Evolutionary conservation across 345 rosid species (phyloP), one percentile per base, ranked within the genome.

Genomic region (Camelina sativa): DNA sequence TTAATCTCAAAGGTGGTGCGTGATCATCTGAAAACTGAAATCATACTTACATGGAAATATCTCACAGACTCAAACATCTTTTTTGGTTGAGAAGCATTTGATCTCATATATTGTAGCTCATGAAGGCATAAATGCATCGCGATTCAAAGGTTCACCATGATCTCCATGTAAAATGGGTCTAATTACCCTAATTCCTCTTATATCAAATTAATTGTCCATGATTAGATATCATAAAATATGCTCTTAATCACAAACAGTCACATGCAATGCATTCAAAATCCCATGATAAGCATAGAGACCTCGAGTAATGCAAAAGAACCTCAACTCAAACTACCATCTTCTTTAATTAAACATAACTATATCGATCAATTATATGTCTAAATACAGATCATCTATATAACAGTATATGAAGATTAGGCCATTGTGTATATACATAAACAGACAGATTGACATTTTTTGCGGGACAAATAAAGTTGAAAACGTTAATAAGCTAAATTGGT

Each of bases 201-300:
- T 23, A 25, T 32, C 20, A 25, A 10, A 28, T 17, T 17, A 48
- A n/a, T n/a, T n/a, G 32, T 34, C 32, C 19, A 5, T 2, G 5
- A 10, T 46, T 25, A 25, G n/a, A 67, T 67, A 67, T 46, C 34
- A 44, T 67, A 74, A 48, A 15, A 40, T 50, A 67, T 58, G 22
- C 59, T 28, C 40, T 57, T 38, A n/a, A 56, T 34, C 72, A 48
- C 34, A 67, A 38, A 59, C 13, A 52, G 64, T 62, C 74, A 52
- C 69, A 62, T 76, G 79, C 79, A 76, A 40, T 58, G 74, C 70
- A 69, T 62, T 76, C 79, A 76, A 43, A 32, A 46, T 43, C 70
- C 32, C 74, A 76, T 68, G 64, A 75, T 69, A 53, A 62, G 41
- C 50, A 53, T 40, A 60, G 67, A 41, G 67, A 51, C 68, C 68